Evolutionary conservation across 2,329 filamentous ascomycete species (phyloP).

Genomic region (Colletotrichum destructivum): DNA sequence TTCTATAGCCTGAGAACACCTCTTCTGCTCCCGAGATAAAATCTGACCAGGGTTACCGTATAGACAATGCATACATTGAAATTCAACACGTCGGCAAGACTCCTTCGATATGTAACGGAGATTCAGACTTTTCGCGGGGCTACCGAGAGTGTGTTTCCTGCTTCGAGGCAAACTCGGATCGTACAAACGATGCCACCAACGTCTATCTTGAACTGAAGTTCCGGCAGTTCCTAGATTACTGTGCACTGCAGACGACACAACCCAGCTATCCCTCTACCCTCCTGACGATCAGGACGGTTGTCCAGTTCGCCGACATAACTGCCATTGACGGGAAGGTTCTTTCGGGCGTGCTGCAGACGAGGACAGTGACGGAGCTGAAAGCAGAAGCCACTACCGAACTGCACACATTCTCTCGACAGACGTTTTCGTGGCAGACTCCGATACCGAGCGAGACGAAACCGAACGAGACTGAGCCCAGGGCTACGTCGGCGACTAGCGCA

Average conservation of each 20-base stretch:
- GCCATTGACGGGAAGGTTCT: background rate
- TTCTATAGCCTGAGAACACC: background rate
- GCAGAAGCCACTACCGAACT: background rate
- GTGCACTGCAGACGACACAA: background rate
- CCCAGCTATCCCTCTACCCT: background rate
- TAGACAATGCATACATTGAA: conserved; percentile 1
- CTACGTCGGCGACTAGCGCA: background rate
- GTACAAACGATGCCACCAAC: background rate
- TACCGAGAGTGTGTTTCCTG: background rate
- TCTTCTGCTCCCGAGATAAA: too few species aligned
- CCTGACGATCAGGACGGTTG: background rate
- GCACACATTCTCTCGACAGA: background rate
- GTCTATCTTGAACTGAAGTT: conserved; percentile 5
- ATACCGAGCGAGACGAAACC: background rate
- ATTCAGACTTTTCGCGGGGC: background rate
- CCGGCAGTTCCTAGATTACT: conserved; percentile 1
- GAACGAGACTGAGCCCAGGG: background rate
- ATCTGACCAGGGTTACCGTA: background rate
- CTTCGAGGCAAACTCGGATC: background rate
- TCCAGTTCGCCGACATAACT: background rate
- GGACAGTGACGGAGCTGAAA: background rate
- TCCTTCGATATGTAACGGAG: background rate
- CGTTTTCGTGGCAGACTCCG: background rate
- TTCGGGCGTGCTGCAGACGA: background rate
- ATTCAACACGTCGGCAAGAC: background rate